Evolutionary conservation across 768 basidiomycete genomes (phyloP).

Genomic region (Amanita rimosa): DNA sequence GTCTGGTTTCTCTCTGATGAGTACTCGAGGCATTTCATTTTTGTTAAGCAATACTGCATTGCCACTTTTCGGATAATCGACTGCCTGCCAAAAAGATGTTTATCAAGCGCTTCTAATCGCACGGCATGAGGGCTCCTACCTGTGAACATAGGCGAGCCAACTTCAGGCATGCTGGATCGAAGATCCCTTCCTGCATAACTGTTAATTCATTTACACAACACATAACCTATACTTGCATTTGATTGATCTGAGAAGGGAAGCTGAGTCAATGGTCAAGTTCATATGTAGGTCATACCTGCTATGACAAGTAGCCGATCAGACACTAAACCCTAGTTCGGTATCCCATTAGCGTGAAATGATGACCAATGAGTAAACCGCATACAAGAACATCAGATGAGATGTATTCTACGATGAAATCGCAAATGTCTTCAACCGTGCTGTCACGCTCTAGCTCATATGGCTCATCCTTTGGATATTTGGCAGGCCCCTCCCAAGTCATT

Average conservation of each 20-base stretch:
- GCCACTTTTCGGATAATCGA: slow-evolving; percentile 76
- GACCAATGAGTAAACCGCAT: slow-evolving; percentile 9
- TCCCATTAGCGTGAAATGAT: background rate
- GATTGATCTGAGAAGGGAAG: slow-evolving; percentile 50
- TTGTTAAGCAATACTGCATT: slow-evolving; percentile 44
- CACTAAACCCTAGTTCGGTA: slow-evolving; percentile 43
- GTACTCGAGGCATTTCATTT: slow-evolving; percentile 32
- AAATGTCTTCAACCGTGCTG: slow-evolving; percentile 58
- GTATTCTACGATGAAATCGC: slow-evolving; percentile 75
- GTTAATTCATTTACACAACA: background rate
- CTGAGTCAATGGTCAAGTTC: background rate
- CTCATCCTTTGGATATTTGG: slow-evolving; percentile 31
- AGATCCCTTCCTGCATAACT: slow-evolving; percentile 41
- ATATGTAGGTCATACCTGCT: slow-evolving; percentile 35
- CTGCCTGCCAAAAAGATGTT: slow-evolving; percentile 29
- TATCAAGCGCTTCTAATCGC: background rate
- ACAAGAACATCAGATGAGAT: slow-evolving; percentile 78
- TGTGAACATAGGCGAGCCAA: slow-evolving; percentile 54
- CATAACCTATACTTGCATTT: slow-evolving; percentile 25
- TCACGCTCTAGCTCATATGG: slow-evolving; percentile 31
- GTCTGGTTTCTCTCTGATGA: slow-evolving; percentile 67
- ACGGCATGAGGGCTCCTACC: slow-evolving; percentile 14
- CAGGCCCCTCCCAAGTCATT: slow-evolving; percentile 34
- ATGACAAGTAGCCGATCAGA: slow-evolving; percentile 60
- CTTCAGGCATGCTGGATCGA: slow-evolving; percentile 40